Conservation (phyloP, 306 rosid genomes). For the Benincasa hispida region DNA sequence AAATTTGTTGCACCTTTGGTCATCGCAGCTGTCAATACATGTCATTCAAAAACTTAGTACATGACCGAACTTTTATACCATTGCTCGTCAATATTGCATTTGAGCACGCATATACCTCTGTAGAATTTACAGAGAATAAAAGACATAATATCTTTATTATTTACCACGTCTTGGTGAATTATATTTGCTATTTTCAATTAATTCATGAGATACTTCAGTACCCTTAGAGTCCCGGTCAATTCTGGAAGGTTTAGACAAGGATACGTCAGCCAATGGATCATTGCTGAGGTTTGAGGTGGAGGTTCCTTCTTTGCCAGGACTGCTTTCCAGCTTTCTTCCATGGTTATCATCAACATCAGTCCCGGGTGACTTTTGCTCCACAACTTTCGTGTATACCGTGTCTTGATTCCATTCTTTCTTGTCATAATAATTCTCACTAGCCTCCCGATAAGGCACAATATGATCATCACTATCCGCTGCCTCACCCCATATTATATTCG, state of each 20-base stretch:
- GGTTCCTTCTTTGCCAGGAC: constrained; percentile 27
- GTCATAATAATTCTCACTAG: constrained; percentile 36
- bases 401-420: constrained; percentile 50
- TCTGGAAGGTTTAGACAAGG: constrained; percentile 37
- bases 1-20: constrained; percentile 38
- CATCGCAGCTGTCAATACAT: constrained; percentile 39
- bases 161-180: constrained; percentile 32
- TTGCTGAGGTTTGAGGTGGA: constrained; percentile 35
- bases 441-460: constrained; percentile 71
- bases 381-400: constrained; percentile 25
- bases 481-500: constrained; percentile 89
- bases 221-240: constrained; percentile 33
- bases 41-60: constrained; percentile 7
- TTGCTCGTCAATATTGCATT: neutral
- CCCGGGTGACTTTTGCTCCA: constrained; percentile 41
- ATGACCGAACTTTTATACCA: neutral
- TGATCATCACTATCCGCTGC: constrained; percentile 66
- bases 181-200: constrained; percentile 29
- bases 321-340: constrained; percentile 32
- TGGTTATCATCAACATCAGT: constrained; percentile 33
- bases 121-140: constrained; percentile 7
- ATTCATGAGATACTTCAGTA: constrained; percentile 27
- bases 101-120: neutral
- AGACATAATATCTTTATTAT: constrained; percentile 20
- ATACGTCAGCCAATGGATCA: constrained; percentile 43